phyloP scores from a whole-genome alignment of 371 early-diverging fungal species.

The Mortierella sp. region DNA sequence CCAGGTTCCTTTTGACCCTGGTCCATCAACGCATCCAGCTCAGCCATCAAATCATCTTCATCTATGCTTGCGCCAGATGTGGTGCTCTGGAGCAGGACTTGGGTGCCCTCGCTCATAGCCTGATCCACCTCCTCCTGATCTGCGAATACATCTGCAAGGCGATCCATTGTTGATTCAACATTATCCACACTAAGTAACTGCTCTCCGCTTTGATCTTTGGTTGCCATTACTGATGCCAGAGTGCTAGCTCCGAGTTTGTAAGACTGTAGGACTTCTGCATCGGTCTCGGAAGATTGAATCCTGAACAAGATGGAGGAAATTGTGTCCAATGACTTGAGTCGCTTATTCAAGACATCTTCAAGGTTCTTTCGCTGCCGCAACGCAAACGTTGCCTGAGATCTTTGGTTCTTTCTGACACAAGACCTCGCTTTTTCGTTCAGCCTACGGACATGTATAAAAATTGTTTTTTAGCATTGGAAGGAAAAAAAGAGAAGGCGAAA shows the following conservation, averaged over 20 bases:
- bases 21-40: conserved; percentile 35
- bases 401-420: conserved; percentile 32
- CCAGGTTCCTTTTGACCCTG: neutral
- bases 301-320: conserved; percentile 41
- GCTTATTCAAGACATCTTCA: conserved; percentile 44
- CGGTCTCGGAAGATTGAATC: conserved; percentile 49
- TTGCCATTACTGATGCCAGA: conserved; percentile 38
- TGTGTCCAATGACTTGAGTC: conserved; percentile 39
- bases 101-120: conserved; percentile 36
- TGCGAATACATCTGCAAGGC: conserved; percentile 45
- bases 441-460: conserved; percentile 6
- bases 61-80: conserved; percentile 20
- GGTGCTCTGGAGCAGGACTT: conserved; percentile 14
- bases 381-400: conserved; percentile 34
- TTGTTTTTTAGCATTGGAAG: neutral
- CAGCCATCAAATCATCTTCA: conserved; percentile 42
- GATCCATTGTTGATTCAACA: conserved; percentile 48
- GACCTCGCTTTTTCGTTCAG: conserved; percentile 33
- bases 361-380: conserved; percentile 36
- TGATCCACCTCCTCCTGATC: conserved; percentile 51
- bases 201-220: conserved; percentile 28
- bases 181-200: conserved; percentile 25
- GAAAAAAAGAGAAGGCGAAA: no score
- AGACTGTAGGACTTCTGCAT: conserved; percentile 42
- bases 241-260: conserved; percentile 44